These are phyloP conservation scores for Nicotiana noctiflora DNA, from an alignment of 257 asterid species.

Conservation along the genomic window DNA sequence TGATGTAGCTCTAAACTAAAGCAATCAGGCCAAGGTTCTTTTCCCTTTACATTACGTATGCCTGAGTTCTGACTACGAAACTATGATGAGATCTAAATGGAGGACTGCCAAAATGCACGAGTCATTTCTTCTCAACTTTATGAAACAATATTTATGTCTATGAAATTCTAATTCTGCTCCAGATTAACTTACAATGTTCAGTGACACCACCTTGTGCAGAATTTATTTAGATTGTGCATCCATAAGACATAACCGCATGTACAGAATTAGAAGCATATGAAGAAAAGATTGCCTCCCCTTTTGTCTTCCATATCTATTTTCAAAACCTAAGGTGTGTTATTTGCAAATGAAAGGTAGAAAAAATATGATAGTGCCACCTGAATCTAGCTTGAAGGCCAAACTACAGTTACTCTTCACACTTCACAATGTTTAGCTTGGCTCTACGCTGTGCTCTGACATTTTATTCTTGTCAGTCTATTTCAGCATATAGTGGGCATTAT, in stretches of 20 bases:
- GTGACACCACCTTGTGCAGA: not conserved
- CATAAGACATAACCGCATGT: not conserved
- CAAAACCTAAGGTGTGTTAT: not conserved
- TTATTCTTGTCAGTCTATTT: constrained; percentile 48
- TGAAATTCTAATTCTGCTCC: not conserved
- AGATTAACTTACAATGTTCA: not conserved
- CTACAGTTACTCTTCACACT: not conserved
- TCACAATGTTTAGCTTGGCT: not conserved
- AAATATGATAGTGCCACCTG: not conserved
- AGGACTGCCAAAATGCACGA: not conserved
- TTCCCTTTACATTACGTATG: not conserved
- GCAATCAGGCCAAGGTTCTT: too few species aligned
- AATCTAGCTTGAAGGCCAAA: not conserved
- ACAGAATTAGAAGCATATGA: not conserved
- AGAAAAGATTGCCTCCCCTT: not conserved
- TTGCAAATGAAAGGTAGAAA: not conserved
- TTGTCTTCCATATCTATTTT: not conserved
- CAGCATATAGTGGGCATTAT: constrained; percentile 97
- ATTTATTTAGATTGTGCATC: not conserved
- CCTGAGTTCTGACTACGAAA: not conserved
- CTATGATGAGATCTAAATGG: not conserved
- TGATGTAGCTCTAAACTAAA: too few species aligned
- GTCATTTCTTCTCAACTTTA: not conserved
- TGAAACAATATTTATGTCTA: not conserved
- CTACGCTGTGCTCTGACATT: constrained; percentile 2